A percentile compares a stretch with the other conserved stretches of the same genome.
phyloP scores from a whole-genome alignment of 257 asterid species.

The Rehmannia glutinosa region DNA sequence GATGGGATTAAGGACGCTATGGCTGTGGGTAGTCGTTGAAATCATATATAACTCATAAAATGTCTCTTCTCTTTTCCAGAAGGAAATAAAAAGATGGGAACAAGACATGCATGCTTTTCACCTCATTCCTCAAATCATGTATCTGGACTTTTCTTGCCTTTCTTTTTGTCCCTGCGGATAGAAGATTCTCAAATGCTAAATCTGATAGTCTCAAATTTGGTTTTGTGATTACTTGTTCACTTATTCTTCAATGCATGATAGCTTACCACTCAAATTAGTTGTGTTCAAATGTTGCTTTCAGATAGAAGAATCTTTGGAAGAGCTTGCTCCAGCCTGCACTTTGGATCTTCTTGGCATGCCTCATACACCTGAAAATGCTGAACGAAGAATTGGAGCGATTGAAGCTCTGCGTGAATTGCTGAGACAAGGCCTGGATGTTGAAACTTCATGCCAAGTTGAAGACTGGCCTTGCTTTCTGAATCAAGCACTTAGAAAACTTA shows the following conservation, averaged over 20 bases:
- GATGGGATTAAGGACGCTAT: conserved; percentile 4
- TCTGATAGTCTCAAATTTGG: conserved; percentile 3
- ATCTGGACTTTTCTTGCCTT: not conserved
- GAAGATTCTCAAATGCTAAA: conserved; percentile 2
- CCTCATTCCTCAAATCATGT: conserved; percentile 5
- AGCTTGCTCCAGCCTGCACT: conserved; percentile 98
- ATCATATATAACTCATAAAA: conserved; percentile 9
- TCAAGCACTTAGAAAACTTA: conserved; percentile 83
- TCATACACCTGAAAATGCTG: conserved; percentile 91
- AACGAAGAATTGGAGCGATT: conserved; percentile 87
- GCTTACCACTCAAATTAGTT: conserved; percentile 16
- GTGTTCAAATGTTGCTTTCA: conserved; percentile 31
- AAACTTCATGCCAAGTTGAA: conserved; percentile 86
- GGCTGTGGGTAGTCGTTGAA: conserved; percentile 7
- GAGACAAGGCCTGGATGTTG: conserved; percentile 92
- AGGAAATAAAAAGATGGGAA: conserved; percentile 5
- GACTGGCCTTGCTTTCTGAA: conserved; percentile 95
- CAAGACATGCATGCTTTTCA: not conserved
- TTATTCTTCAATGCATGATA: conserved; percentile 4
- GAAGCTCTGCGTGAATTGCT: conserved; percentile 90
- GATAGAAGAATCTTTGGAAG: conserved; percentile 98
- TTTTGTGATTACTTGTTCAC: conserved; percentile 11
- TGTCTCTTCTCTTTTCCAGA: not conserved
- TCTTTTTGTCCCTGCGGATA: not conserved
- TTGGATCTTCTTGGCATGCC: conserved; percentile 91